A percentile compares a stretch with the other conserved stretches of the same genome.
Evolutionary conservation across 2,329 filamentous ascomycete species (phyloP).

Genomic region (Coniochaeta sp.): DNA sequence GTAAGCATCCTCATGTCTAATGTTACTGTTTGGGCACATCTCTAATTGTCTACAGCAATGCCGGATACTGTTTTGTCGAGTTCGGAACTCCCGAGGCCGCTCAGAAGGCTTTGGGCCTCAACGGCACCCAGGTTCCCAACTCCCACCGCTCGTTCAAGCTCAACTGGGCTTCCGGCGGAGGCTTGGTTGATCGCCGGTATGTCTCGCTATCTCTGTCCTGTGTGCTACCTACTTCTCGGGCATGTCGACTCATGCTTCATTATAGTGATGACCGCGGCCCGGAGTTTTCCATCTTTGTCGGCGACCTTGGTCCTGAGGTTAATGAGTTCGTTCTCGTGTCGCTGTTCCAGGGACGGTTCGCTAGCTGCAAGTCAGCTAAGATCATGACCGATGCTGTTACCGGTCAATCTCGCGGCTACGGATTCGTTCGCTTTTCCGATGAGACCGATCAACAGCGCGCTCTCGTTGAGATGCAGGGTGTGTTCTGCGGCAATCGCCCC

Average conservation of each 20-base stretch:
- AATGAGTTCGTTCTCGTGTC: constrained; percentile 98
- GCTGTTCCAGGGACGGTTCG: constrained; percentile 93
- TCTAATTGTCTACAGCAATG: constrained; percentile 56
- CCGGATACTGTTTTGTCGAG: constrained; percentile 98
- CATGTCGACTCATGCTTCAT: constrained; percentile 10
- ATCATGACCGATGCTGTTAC: constrained; percentile 99
- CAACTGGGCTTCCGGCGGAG: constrained; percentile 97
- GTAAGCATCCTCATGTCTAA: constrained; percentile 37
- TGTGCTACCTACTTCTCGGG: background rate
- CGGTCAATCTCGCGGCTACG: constrained; percentile 94
- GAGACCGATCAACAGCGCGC: constrained; percentile 95
- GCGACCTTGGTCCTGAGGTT: constrained; percentile 94
- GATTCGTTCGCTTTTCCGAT: constrained; percentile 94
- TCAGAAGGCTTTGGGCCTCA: constrained; percentile 82
- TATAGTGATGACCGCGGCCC: constrained; percentile 87
- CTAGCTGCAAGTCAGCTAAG: constrained; percentile 97
- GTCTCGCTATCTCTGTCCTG: constrained; percentile 17
- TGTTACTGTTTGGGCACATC: background rate
- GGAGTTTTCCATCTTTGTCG: constrained; percentile 96
- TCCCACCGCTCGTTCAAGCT: constrained; percentile 94
- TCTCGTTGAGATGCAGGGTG: constrained; percentile 95
- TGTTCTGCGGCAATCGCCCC: constrained; percentile 96
- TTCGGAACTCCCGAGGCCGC: constrained; percentile 79
- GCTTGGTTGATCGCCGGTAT: constrained; percentile 86
- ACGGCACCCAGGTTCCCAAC: constrained; percentile 86